phyloP scores from a whole-genome alignment of 2,329 filamentous ascomycete genomes.

The Apiospora phragmitis region DNA sequence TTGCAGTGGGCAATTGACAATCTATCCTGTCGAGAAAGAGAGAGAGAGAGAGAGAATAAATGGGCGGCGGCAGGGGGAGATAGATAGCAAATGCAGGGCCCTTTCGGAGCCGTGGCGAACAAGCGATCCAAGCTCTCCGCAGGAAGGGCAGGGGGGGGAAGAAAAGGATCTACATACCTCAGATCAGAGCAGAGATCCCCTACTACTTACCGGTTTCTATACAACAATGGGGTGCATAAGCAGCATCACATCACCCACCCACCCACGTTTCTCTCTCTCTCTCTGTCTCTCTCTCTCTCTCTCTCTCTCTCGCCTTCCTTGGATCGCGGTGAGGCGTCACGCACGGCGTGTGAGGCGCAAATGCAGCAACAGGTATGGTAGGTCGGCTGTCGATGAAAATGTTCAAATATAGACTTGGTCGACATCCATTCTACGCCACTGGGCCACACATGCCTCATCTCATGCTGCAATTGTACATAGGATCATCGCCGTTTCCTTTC shows the following conservation, averaged over 20 bases:
- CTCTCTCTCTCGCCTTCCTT: neutral
- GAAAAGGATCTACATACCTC: neutral
- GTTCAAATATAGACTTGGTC: neutral
- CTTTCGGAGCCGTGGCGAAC: neutral
- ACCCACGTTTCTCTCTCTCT: neutral
- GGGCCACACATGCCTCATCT: neutral
- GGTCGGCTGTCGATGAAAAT: neutral
- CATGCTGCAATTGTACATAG: neutral
- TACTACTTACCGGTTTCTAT: neutral
- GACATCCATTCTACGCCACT: neutral
- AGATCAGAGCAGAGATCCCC: neutral
- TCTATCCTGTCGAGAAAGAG: neutral
- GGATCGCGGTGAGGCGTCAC: neutral
- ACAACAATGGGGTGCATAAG: neutral
- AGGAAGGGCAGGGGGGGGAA: neutral
- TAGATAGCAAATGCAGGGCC: neutral
- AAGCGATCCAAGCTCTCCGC: slow-evolving; percentile 2
- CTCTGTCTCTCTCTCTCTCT: no score
- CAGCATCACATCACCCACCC: no score
- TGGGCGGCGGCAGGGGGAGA: neutral
- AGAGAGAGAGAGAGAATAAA: no score
- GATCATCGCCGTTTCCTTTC: neutral
- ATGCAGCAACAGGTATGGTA: neutral
- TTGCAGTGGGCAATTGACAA: neutral
- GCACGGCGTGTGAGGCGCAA: neutral